phyloP scores from a whole-genome alignment of 345 rosid genomes.

The Physaria fendleri region DNA sequence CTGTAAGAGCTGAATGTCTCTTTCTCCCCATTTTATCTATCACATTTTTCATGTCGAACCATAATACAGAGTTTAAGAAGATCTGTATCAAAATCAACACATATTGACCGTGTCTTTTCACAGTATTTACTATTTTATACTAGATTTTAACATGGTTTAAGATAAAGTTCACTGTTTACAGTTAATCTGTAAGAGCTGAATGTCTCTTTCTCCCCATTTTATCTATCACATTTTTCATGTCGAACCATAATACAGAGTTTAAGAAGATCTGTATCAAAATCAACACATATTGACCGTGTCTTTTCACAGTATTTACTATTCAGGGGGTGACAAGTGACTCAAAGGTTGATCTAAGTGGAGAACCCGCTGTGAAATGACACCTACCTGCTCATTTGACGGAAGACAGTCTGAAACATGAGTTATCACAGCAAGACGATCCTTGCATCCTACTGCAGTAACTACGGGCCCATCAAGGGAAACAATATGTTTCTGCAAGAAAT shows the following conservation, averaged over 20 bases:
- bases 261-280: not conserved
- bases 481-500: conserved; percentile 61
- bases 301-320: not conserved
- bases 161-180: too few relatives aligned
- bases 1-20: not conserved
- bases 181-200: too few relatives aligned
- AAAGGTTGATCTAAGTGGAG: not conserved
- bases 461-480: conserved; percentile 82
- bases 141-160: too few relatives aligned
- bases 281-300: not conserved
- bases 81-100: not conserved
- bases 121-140: not conserved
- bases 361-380: not conserved
- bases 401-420: conserved; percentile 77
- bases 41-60: not conserved
- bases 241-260: not conserved
- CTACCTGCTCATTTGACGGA: conserved; percentile 80
- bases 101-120: not conserved
- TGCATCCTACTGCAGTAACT: conserved; percentile 79
- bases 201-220: not conserved
- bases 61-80: not conserved
- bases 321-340: not conserved
- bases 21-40: not conserved
- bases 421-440: conserved; percentile 73
- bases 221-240: not conserved